These are phyloP conservation scores for Alternaria rosae DNA, from an alignment of 2,329 filamentous ascomycete genomes.

Conservation along the genomic window DNA sequence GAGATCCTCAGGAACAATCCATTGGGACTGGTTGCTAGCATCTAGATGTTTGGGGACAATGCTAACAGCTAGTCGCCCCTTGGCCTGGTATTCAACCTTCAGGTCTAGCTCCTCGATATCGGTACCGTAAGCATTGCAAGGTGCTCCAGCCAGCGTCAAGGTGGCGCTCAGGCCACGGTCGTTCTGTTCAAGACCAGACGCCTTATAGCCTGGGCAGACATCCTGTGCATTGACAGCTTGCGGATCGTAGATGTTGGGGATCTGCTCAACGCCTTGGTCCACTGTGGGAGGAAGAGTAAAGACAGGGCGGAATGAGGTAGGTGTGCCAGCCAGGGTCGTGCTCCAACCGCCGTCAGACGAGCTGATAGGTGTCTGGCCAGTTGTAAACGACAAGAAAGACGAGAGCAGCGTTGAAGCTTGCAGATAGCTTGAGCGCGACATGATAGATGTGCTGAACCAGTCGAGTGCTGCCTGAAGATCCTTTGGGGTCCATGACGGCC, in stretches of 20 bases:
- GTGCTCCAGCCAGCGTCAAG: constrained; percentile 59
- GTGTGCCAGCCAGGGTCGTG: constrained; percentile 37
- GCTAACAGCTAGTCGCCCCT: constrained; percentile 72
- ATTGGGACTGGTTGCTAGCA: constrained; percentile 70
- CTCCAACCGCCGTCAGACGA: constrained; percentile 30
- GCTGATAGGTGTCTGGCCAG: constrained; percentile 28
- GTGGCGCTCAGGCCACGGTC: constrained; percentile 60
- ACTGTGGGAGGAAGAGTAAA: constrained; percentile 50
- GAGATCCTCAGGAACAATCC: constrained; percentile 69
- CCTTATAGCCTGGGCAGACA: constrained; percentile 68
- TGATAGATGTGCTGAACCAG: constrained; percentile 23
- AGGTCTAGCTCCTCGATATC: constrained; percentile 74
- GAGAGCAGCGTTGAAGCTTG: constrained; percentile 32
- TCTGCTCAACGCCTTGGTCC: constrained; percentile 40
- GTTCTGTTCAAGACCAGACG: constrained; percentile 57
- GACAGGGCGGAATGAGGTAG: constrained; percentile 38
- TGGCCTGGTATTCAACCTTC: constrained; percentile 71
- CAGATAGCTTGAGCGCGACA: constrained; percentile 36
- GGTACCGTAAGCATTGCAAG: constrained; percentile 78
- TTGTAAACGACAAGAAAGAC: constrained; percentile 33
- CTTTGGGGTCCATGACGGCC: not conserved
- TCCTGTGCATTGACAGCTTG: constrained; percentile 68
- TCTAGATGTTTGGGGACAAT: constrained; percentile 72
- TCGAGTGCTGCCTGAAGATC: constrained; percentile 14
- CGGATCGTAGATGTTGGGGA: constrained; percentile 72